Percentiles rank a stretch among this genome's conserved stretches.
Conservation (phyloP, 768 basidiomycete species). For the Russula ochroleuca region DNA sequence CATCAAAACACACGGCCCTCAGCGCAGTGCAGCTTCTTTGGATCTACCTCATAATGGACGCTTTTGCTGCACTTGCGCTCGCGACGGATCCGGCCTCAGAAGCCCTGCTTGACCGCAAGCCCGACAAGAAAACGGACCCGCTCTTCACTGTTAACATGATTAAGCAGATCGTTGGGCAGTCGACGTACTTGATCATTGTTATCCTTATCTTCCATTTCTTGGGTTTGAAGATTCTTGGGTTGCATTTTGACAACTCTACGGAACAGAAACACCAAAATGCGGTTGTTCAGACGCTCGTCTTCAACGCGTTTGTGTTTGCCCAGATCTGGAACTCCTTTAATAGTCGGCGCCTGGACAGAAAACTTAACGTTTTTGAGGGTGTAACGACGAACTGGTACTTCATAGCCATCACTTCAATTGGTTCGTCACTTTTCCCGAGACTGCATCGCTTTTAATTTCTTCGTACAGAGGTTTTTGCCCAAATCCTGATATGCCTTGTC, state of each 20-base stretch:
- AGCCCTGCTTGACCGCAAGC: slow-evolving; percentile 77
- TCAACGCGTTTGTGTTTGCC: slow-evolving; percentile 97
- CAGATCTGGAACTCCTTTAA: slow-evolving; percentile 97
- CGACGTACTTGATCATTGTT: slow-evolving; percentile 76
- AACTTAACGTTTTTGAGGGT: slow-evolving; percentile 86
- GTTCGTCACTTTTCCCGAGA: slow-evolving; percentile 41
- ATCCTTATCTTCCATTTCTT: slow-evolving; percentile 88
- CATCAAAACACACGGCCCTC: slow-evolving; percentile 74
- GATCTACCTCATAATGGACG: slow-evolving; percentile 99
- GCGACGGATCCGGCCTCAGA: slow-evolving; percentile 93
- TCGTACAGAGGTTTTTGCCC: slow-evolving; percentile 72
- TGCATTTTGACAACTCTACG: slow-evolving; percentile 35
- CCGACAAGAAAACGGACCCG: slow-evolving; percentile 84
- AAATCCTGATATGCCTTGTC: slow-evolving; percentile 85
- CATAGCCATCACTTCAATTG: slow-evolving; percentile 76
- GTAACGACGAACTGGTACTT: slow-evolving; percentile 79
- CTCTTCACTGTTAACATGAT: slow-evolving; percentile 93
- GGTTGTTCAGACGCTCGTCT: slow-evolving; percentile 80
- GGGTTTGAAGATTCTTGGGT: slow-evolving; percentile 66
- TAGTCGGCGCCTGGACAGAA: slow-evolving; percentile 78
- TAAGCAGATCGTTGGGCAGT: slow-evolving; percentile 92
- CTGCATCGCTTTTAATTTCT: slow-evolving; percentile 12
- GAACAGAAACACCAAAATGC: slow-evolving; percentile 38
- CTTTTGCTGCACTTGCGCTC: slow-evolving; percentile 94
- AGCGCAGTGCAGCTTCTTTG: slow-evolving; percentile 95